Evolutionary conservation across 148 eudicot species (phyloP).

Genomic region (Arbutus unedo): DNA sequence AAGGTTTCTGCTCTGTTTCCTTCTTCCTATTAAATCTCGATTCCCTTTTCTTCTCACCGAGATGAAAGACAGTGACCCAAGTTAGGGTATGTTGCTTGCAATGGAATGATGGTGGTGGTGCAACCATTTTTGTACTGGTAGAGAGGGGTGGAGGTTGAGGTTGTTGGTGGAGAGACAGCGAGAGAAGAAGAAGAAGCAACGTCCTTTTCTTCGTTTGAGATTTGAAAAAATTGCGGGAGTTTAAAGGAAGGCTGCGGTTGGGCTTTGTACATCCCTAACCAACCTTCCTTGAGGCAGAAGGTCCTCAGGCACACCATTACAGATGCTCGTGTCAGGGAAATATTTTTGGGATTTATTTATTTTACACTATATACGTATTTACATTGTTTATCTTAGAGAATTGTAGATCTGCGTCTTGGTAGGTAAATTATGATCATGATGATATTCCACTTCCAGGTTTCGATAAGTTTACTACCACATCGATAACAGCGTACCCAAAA

Average conservation of each 20-base stretch:
- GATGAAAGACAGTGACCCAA: constrained; percentile 16
- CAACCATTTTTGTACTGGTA: constrained; percentile 20
- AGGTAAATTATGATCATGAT: no score
- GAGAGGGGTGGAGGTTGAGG: constrained; percentile 16
- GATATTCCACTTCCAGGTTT: no score
- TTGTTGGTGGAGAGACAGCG: constrained; percentile 11
- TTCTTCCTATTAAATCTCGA: neutral
- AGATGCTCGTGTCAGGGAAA: no score
- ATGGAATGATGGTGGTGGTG: constrained; percentile 20
- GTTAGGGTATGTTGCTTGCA: constrained; percentile 29
- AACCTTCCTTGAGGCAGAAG: constrained; percentile 9
- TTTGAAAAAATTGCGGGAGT: constrained; percentile 65
- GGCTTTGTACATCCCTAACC: constrained; percentile 42
- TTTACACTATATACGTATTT: no score
- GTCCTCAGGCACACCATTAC: neutral
- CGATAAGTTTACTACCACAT: no score
- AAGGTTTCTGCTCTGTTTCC: neutral
- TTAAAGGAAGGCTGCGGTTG: constrained; percentile 69
- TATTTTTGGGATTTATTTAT: no score
- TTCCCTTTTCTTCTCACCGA: neutral
- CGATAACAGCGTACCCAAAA: no score
- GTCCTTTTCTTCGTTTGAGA: constrained; percentile 29
- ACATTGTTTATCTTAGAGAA: no score
- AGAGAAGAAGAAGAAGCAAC: constrained; percentile 45
- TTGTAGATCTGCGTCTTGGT: no score